These are phyloP conservation scores for Cryphonectria japonica DNA, from an alignment of 2,329 filamentous ascomycete species.

Conservation along the genomic window DNA sequence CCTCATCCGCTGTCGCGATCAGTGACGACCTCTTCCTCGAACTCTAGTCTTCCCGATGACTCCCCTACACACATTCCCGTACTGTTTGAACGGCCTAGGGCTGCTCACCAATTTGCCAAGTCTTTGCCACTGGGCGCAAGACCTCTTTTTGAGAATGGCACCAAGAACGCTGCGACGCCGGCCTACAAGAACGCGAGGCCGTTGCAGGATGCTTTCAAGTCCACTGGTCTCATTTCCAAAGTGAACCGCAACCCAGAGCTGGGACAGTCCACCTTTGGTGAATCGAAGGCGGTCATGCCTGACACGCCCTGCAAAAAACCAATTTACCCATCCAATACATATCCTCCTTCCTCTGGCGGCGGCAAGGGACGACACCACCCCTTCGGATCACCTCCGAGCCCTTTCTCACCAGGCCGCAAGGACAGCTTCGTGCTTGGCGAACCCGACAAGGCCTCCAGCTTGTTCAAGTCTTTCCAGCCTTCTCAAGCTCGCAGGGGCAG, in stretches of 20 bases:
- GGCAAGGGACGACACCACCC: constrained; percentile 68
- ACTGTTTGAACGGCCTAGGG: constrained; percentile 57
- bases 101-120: constrained; percentile 63
- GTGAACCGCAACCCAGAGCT: constrained; percentile 84
- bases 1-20: constrained; percentile 86
- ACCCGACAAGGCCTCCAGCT: constrained; percentile 64
- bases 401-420: constrained; percentile 53
- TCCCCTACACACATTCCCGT: constrained; percentile 66
- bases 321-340: constrained; percentile 68
- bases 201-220: constrained; percentile 84
- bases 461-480: constrained; percentile 70
- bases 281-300: constrained; percentile 71
- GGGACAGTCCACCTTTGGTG: constrained; percentile 48
- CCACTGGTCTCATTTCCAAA: constrained; percentile 93
- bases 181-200: constrained; percentile 79
- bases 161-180: constrained; percentile 69
- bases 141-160: constrained; percentile 52
- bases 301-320: constrained; percentile 97
- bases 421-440: constrained; percentile 54
- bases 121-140: constrained; percentile 72
- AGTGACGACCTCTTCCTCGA: constrained; percentile 84
- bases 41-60: constrained; percentile 76
- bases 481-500: constrained; percentile 63
- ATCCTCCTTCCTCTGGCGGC: constrained; percentile 62
- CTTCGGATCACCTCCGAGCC: constrained; percentile 80